These are phyloP conservation scores for Cynara cardunculus DNA, from an alignment of 129 eudicot genomes.

Conservation along the genomic window DNA sequence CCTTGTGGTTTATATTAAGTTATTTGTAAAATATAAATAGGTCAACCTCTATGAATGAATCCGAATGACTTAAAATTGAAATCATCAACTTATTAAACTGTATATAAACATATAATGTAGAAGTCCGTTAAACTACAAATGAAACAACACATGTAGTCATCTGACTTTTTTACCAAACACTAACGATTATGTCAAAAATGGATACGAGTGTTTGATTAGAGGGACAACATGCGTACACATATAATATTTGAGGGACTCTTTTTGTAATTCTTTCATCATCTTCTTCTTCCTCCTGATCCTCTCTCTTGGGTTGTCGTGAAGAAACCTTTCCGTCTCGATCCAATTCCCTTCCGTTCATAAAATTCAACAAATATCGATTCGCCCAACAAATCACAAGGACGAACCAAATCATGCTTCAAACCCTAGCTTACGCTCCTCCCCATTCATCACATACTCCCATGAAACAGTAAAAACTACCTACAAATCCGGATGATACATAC, in stretches of 20 bases:
- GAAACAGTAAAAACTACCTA: constrained; percentile 11
- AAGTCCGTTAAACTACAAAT: neutral
- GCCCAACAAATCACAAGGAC: constrained; percentile 1
- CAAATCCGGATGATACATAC: constrained; percentile 19
- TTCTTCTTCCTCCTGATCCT: neutral
- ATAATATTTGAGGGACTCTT: neutral
- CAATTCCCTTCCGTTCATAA: neutral
- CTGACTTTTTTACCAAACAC: neutral
- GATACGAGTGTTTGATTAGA: neutral
- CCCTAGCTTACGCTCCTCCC: constrained; percentile 4
- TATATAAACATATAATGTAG: neutral
- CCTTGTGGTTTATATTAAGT: too few species aligned
- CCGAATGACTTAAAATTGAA: too few species aligned
- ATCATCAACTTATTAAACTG: too few species aligned
- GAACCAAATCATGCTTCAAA: constrained; percentile 10
- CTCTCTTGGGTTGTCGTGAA: neutral
- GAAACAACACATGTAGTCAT: too few species aligned
- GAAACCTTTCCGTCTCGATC: constrained; percentile 5
- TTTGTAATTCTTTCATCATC: neutral
- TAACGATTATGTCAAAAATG: neutral
- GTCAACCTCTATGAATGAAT: neutral
- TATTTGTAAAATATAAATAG: too few species aligned
- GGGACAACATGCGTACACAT: neutral
- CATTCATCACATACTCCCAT: neutral
- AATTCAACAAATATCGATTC: constrained; percentile 6